Percentiles rank a stretch among this genome's conserved stretches.
Conservation (phyloP, 2,329 filamentous ascomycete species). For the Waltergamsia citrina region DNA sequence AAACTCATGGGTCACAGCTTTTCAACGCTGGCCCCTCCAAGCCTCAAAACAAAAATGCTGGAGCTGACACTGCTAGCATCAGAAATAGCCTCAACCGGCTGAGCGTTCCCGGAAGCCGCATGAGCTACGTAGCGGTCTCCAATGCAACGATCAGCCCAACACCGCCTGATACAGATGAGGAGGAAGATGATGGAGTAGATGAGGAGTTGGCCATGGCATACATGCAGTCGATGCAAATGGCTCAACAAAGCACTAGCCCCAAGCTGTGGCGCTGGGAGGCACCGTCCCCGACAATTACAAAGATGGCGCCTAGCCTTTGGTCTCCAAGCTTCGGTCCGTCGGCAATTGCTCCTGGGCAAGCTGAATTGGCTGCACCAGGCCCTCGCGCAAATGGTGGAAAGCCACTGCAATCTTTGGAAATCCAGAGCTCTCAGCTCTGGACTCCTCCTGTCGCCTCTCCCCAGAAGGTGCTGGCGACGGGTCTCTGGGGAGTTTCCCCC, state of each 20-base stretch:
- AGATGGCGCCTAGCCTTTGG: slow-evolving; percentile 1
- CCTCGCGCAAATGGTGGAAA: not conserved
- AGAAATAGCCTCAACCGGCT: not conserved
- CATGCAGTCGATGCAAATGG: not conserved
- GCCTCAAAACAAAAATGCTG: not conserved
- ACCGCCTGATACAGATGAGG: slow-evolving; percentile 38
- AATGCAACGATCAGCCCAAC: slow-evolving; percentile 29
- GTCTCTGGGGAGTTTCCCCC: not conserved
- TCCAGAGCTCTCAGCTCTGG: slow-evolving; percentile 1
- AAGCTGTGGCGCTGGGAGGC: not conserved
- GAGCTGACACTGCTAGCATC: not conserved
- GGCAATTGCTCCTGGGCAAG: not conserved
- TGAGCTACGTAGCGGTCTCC: slow-evolving; percentile 3
- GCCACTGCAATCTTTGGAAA: not conserved
- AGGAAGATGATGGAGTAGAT: slow-evolving; percentile 14
- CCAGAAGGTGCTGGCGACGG: not conserved
- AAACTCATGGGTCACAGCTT: not conserved
- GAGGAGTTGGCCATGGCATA: slow-evolving; percentile 1
- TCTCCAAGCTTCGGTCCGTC: not conserved
- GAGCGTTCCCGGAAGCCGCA: not conserved
- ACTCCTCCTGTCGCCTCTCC: too few species aligned
- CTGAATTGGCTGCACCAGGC: too few species aligned
- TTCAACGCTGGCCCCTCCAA: not conserved
- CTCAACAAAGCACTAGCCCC: too few species aligned
- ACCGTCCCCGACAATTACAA: not conserved